Evolutionary conservation across 305 asterid genomes (phyloP).

Genomic region (Fraxinus latifolia): DNA sequence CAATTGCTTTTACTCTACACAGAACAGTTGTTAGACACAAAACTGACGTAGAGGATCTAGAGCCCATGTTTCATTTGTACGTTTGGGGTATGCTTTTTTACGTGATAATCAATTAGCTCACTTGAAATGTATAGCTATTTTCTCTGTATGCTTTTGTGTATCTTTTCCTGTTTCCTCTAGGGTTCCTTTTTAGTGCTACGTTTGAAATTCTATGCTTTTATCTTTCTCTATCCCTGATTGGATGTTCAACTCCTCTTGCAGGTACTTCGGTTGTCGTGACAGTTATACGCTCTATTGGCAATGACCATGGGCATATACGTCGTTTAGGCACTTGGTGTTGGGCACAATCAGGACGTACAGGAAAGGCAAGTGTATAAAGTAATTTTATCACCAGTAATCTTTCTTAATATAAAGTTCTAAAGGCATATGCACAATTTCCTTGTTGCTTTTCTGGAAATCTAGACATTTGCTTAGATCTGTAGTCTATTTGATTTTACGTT

Average conservation of each 20-base stretch:
- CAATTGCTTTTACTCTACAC: conserved; percentile 93
- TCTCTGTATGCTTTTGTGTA: background rate
- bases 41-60: conserved; percentile 97
- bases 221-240: conserved; percentile 11
- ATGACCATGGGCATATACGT: conserved; percentile 75
- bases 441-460: background rate
- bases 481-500: background rate
- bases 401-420: background rate
- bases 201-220: background rate
- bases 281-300: conserved; percentile 82
- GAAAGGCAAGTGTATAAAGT: conserved; percentile 63
- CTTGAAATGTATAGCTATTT: conserved; percentile 15
- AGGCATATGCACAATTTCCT: conserved; percentile 17
- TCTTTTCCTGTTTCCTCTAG: background rate
- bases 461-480: background rate
- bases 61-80: conserved; percentile 92
- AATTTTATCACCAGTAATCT: conserved; percentile 2
- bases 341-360: conserved; percentile 84
- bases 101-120: conserved; percentile 13
- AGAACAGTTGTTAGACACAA: conserved; percentile 97
- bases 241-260: conserved; percentile 32
- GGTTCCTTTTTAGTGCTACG: background rate
- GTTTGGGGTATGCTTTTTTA: conserved; percentile 78
- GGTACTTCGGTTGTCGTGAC: conserved; percentile 95
- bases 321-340: conserved; percentile 87